Conservation (phyloP, 2,329 filamentous ascomycete species). For the Microdochium paspali region DNA sequence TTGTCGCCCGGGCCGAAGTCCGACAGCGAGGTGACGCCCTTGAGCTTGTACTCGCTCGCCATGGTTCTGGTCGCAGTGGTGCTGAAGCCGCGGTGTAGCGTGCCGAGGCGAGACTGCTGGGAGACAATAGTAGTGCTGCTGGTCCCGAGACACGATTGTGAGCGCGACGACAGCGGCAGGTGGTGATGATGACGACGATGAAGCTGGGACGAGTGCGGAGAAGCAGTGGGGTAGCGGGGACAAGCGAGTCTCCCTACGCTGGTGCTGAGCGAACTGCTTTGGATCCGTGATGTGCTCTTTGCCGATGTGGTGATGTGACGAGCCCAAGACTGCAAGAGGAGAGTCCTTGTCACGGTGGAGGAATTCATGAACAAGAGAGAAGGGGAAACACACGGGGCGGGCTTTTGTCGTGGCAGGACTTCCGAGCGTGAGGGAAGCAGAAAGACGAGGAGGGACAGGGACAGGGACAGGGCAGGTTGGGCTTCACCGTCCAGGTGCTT, state of each 20-base stretch:
- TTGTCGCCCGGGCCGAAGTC: constrained; percentile 69
- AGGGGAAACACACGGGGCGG: neutral
- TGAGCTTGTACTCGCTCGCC: constrained; percentile 59
- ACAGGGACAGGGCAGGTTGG: neutral
- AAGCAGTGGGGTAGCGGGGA: neutral
- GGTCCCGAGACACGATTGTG: no score
- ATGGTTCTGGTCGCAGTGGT: constrained; percentile 26
- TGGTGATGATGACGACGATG: neutral
- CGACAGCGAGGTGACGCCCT: constrained; percentile 64
- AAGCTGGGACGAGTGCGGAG: neutral
- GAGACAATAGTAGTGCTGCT: no score
- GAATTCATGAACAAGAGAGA: neutral
- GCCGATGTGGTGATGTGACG: neutral
- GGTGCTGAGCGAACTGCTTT: neutral
- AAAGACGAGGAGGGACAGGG: neutral
- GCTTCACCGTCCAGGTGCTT: no score
- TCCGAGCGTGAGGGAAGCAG: no score
- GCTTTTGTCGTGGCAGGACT: no score
- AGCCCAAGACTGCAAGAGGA: neutral
- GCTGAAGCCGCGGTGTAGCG: constrained; percentile 4
- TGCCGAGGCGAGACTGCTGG: neutral
- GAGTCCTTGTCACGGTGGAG: neutral
- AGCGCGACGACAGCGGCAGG: no score
- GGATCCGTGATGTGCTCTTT: neutral
- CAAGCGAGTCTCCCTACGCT: neutral